phyloP scores from a whole-genome alignment of 257 asterid species.

The Euphrasia confusa region DNA sequence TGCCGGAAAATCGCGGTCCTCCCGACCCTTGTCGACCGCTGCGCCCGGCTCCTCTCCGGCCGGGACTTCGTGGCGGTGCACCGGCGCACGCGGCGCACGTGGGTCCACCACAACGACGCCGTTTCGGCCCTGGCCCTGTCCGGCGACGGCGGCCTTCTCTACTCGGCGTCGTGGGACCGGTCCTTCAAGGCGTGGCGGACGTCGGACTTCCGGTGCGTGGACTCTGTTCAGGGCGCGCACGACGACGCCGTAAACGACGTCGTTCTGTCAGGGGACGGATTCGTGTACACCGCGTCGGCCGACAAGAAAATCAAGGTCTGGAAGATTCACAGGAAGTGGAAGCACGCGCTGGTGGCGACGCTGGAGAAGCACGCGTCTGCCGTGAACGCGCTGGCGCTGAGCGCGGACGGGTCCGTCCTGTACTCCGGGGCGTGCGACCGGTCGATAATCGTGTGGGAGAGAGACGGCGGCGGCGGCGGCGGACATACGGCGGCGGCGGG shows the following conservation, averaged over 20 bases:
- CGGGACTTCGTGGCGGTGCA: conserved; percentile 52
- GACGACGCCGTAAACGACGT: conserved; percentile 69
- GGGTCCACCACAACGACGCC: conserved; percentile 69
- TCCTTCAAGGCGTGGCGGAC: conserved; percentile 63
- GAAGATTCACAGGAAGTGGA: conserved; percentile 22
- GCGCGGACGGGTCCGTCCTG: conserved; percentile 43
- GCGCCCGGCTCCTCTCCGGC: conserved; percentile 36
- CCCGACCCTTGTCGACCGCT: conserved; percentile 57
- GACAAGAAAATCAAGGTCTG: conserved; percentile 60
- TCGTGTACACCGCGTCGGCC: conserved; percentile 69
- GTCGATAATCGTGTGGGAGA: conserved; percentile 75
- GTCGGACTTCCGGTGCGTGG: conserved; percentile 57
- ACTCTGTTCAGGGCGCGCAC: conserved; percentile 64
- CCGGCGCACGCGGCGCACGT: conserved; percentile 33
- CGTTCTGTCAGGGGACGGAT: conserved; percentile 45
- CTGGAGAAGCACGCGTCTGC: conserved; percentile 65
- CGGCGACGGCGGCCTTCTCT: conserved; percentile 34
- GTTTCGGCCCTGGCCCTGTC: conserved; percentile 58
- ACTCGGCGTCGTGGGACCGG: conserved; percentile 75
- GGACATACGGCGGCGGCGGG: conserved; percentile 56
- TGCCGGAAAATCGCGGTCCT: conserved; percentile 39
- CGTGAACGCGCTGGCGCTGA: conserved; percentile 62
- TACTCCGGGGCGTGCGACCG: conserved; percentile 83
- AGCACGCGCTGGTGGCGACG: conserved; percentile 39
- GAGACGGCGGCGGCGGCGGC: conserved; percentile 35